A percentile compares a stretch with the other conserved stretches of the same genome.
Conservation (phyloP, 441 rosid species). For the Jatropha podagrica region DNA sequence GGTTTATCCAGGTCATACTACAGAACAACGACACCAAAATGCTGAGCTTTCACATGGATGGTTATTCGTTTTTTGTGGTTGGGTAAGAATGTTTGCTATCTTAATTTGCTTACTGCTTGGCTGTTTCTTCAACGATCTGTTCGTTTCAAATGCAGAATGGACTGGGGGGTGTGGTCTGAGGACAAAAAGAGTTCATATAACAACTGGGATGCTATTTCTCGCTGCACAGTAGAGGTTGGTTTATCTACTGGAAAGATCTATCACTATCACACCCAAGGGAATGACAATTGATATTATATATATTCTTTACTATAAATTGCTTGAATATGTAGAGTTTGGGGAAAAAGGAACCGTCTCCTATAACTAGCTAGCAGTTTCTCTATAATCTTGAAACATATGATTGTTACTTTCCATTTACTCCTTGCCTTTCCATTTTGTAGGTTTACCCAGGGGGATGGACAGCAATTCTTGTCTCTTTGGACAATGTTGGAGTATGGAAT, state of each 20-base stretch:
- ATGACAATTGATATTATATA: neutral
- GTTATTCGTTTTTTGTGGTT: constrained; percentile 82
- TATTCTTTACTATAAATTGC: too few species aligned
- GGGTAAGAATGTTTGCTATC: constrained; percentile 49
- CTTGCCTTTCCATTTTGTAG: constrained; percentile 35
- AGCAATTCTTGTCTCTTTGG: constrained; percentile 70
- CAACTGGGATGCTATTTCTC: constrained; percentile 82
- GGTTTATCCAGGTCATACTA: constrained; percentile 77
- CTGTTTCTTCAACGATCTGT: neutral
- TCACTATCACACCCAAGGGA: neutral
- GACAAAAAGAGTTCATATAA: constrained; percentile 62
- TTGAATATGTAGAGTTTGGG: neutral
- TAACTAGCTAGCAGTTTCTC: neutral
- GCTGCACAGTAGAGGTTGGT: constrained; percentile 77
- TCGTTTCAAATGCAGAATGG: constrained; percentile 55
- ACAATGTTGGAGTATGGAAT: constrained; percentile 87
- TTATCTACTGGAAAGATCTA: neutral
- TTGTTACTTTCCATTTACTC: neutral
- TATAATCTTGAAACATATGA: neutral
- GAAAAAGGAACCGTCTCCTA: neutral
- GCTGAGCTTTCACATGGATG: constrained; percentile 85
- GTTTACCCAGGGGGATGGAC: constrained; percentile 97
- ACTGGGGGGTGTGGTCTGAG: constrained; percentile 76
- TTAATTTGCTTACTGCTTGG: neutral
- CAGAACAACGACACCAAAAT: constrained; percentile 89